Evolutionary conservation across 225 moss, liverwort and hornwort species (phyloP).

Genomic region (Marchantia polymorpha): DNA sequence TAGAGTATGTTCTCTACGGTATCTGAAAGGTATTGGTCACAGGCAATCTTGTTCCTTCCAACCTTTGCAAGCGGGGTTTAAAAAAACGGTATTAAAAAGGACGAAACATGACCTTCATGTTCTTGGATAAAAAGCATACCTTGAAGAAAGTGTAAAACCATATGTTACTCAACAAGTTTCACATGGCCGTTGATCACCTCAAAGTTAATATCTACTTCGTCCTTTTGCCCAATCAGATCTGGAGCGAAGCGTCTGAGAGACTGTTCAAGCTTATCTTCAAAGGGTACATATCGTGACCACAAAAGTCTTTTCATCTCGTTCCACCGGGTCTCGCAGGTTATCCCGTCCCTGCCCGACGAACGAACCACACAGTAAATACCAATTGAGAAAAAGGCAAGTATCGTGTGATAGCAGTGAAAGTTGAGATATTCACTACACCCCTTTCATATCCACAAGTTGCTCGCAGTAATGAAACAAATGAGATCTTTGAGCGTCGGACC

Average conservation of each 20-base stretch:
- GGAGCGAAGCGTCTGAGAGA: constrained; percentile 34
- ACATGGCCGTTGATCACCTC: too few relatives aligned
- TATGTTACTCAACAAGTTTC: too few relatives aligned
- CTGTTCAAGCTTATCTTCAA: constrained; percentile 36
- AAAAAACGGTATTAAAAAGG: too few relatives aligned
- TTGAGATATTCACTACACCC: neutral
- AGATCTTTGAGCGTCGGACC: neutral
- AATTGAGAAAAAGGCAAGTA: neutral
- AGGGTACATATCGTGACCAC: constrained; percentile 3
- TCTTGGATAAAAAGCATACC: too few relatives aligned
- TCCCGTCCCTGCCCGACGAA: constrained; percentile 28
- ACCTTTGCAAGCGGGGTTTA: too few relatives aligned
- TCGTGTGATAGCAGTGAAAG: neutral
- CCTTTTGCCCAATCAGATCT: constrained; percentile 39
- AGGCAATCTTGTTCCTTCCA: too few relatives aligned
- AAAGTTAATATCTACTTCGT: neutral
- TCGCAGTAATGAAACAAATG: too few relatives aligned
- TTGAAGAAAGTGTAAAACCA: too few relatives aligned
- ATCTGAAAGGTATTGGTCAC: too few relatives aligned
- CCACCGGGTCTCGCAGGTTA: constrained; percentile 29
- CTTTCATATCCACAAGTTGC: too few relatives aligned
- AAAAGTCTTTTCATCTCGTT: constrained; percentile 33
- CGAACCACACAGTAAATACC: neutral
- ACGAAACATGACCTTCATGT: too few relatives aligned
- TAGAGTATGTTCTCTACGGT: too few relatives aligned